Base-by-base conservation (phyloP, 805 yeast genomes). In the Kluyveromyces starmeri region DNA sequence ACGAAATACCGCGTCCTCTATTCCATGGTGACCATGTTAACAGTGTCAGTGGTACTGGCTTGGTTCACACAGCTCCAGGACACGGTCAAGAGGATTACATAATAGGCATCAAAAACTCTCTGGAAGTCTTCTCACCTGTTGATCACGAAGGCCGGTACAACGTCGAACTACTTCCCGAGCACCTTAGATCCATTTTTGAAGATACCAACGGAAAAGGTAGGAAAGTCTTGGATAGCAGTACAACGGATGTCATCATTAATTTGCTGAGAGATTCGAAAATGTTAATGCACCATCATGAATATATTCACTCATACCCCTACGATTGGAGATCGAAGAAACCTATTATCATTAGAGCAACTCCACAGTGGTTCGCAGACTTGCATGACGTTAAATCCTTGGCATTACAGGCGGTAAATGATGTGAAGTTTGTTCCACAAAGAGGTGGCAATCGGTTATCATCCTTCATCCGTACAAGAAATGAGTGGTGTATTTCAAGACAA, bases 241-340 rank as follows among this genome's bases (percentile, higher is more conserved):
- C 89, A 7, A 70, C 74, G 3, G 44, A 53, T 1, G 39, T 42
- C 7, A 65, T 82, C 30, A 35, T 81, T 6, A 56, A 56, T 4
- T 43, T 65, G 11, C 57, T 85, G 27, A 35, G 57, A 2, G 57
- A 59, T 0, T 39, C 58, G 2, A 56, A 59, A 1, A 43, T 79
- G 69, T 45, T 79, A 2, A 67, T 65, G 40, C 51, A 66, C n/a
- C 44, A 67, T 2, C 65, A 76, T 37, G 58, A 61, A 23, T 79
- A 78, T 50, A 59, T 55, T 8, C 99, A 92, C 58, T 83, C 89
- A 2, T 89, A 89, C 48, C 97, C 98, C 0, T 86, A 84, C 51
- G 98, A 92, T 55, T 92, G 98, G 98, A 72, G 98, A 47, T 83
- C 95, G 2, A 88, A 88, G 52, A 81, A 80, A 27, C 98, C 98